Evolutionary conservation across 1,284 basidiomycete genomes (phyloP).

Genomic region (Melampsora larici-populina): DNA sequence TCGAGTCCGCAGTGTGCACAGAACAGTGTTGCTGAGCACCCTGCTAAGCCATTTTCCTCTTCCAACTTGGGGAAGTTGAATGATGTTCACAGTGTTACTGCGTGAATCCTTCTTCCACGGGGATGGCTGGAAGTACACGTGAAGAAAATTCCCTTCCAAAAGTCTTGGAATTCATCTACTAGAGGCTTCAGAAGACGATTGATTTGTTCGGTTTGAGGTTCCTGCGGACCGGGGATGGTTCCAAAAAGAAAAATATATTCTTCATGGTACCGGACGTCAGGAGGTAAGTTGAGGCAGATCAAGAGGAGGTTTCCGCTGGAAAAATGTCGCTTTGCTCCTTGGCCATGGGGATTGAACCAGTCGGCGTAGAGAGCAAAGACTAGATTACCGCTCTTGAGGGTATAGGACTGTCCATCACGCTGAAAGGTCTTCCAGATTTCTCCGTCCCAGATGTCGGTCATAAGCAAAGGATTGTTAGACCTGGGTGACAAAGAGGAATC

Average conservation of each 20-base stretch:
- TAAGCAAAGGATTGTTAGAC: not conserved
- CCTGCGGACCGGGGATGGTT: not conserved
- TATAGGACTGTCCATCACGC: not conserved
- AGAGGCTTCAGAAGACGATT: conserved; percentile 55
- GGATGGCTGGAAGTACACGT: not conserved
- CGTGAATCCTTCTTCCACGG: conserved; percentile 1
- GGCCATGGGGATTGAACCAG: conserved; percentile 8
- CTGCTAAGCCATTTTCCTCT: conserved; percentile 21
- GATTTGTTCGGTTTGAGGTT: conserved; percentile 45
- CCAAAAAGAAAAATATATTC: not conserved
- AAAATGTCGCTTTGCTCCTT: not conserved
- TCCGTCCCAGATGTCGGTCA: conserved; percentile 27
- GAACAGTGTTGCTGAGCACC: not conserved
- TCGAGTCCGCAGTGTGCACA: not conserved
- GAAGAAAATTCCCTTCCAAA: conserved; percentile 5
- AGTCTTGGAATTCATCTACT: conserved; percentile 49
- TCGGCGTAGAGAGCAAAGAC: conserved; percentile 9
- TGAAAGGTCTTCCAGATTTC: conserved; percentile 11
- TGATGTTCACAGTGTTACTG: no score
- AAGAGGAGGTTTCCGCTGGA: conserved; percentile 4
- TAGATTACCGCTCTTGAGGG: conserved; percentile 4
- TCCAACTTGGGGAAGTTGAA: no score
- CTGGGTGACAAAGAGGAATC: conserved; percentile 12
- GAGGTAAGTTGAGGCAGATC: conserved; percentile 12
- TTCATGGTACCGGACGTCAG: not conserved